phyloP scores from a whole-genome alignment of 2,329 filamentous ascomycete genomes.

The Verticillium isaacii region DNA sequence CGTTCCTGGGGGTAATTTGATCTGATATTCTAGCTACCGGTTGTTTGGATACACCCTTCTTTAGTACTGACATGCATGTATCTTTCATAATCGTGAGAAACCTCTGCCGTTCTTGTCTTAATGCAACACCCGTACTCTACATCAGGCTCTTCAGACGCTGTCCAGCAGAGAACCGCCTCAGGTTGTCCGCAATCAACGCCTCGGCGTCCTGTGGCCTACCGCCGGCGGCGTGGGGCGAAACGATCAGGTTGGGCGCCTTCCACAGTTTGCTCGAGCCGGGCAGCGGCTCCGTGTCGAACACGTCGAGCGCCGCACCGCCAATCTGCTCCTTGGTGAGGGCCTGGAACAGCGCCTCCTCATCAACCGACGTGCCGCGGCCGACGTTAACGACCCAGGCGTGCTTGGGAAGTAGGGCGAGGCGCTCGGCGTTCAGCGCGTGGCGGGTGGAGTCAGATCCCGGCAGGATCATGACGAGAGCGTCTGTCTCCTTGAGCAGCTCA shows the following conservation, averaged over 20 bases:
- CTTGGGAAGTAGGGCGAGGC: constrained; percentile 47
- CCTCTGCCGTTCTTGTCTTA: neutral
- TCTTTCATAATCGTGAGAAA: neutral
- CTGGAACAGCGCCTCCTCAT: constrained; percentile 43
- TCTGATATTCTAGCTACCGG: neutral
- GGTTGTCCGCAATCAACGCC: constrained; percentile 54
- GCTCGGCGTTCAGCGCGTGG: constrained; percentile 49
- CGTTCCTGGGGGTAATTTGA: neutral
- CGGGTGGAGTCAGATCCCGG: constrained; percentile 53
- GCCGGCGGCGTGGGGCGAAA: constrained; percentile 55
- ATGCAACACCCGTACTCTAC: neutral
- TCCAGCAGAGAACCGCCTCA: constrained; percentile 53
- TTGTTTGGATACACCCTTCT: neutral
- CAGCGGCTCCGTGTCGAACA: constrained; percentile 42
- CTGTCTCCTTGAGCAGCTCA: constrained; percentile 50
- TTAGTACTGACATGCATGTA: neutral
- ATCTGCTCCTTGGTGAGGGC: constrained; percentile 37
- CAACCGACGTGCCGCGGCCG: constrained; percentile 41
- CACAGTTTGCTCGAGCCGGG: constrained; percentile 39
- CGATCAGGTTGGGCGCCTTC: constrained; percentile 44
- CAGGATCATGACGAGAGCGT: constrained; percentile 65
- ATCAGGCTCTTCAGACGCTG: constrained; percentile 55
- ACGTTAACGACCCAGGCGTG: constrained; percentile 55
- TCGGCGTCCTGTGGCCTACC: constrained; percentile 57
- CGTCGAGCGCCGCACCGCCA: constrained; percentile 45